Base-by-base conservation (phyloP, 768 basidiomycete genomes). In the Calocybe gangraenosa region DNA sequence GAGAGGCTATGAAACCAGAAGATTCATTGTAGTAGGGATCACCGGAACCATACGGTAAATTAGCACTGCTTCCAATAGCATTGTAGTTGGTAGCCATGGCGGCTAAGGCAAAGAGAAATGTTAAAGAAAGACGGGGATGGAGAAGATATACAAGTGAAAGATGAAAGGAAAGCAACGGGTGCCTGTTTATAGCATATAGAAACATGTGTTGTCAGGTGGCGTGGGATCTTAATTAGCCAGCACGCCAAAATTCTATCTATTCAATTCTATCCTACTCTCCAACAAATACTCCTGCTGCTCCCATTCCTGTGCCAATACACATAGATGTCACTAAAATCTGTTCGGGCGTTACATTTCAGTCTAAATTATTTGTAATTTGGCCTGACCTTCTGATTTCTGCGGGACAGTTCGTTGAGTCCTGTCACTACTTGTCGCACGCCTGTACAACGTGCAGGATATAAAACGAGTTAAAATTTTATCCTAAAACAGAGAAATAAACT, bases 301-400 rank as follows among this genome's bases (percentile, higher is more conserved):
- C 90, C 89, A 92, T 92, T n/a, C 91, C 88, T 10, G 84, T 84
- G 14, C 85, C 82, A 43, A 94, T 84, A 58, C 91, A 93, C 90
- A 93, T 93, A 11, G 82, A 82, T 2, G 88, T 92, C n/a, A 91
- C 76, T 37, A 94, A 70, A 6, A 93, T 67, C 87, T 87, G 42
- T 11, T 22, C 35, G n/a, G 11, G 21, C 42, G 31, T 13, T 11
- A 13, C 43, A 25, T 49, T 40, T 53, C 51, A 34, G 19, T 9
- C 19, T 20, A 49, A 20, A n/a, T 22, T 31, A 37, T 18, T 32
- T 13, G 11, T 17, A 7, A 31, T 8, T 25, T 28, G 25, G 25
- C 5, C 23, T 23, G 41, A 79, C 88, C 72, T 84, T 86, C 40
- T 81, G 81, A 21, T 76, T 70, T 48, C 87, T 69, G 55, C 88